Conservation (phyloP, 495 filamentous ascomycete species). For the Aspergillus baeticus region DNA sequence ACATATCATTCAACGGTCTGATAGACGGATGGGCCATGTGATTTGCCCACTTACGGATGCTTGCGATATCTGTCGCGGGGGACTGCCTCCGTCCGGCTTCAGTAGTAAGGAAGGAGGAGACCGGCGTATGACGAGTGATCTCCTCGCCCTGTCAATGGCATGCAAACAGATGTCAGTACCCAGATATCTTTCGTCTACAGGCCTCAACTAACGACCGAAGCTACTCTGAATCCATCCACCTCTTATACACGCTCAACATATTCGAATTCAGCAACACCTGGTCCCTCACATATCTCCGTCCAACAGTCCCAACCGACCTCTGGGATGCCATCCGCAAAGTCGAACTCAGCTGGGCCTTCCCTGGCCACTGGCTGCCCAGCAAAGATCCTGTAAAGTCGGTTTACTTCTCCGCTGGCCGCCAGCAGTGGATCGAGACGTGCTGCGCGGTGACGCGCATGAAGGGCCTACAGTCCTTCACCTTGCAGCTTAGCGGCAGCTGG, state of each 20-base stretch:
- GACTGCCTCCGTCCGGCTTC: constrained; percentile 20
- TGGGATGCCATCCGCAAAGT: constrained; percentile 37
- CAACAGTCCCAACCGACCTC: constrained; percentile 32
- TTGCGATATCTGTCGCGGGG: constrained; percentile 42
- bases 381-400: constrained; percentile 47
- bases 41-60: constrained; percentile 28
- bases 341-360: constrained; percentile 47
- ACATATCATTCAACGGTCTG: constrained; percentile 41
- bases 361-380: constrained; percentile 45
- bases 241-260: constrained; percentile 39
- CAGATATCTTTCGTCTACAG: neutral
- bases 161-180: constrained; percentile 31
- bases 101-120: constrained; percentile 4
- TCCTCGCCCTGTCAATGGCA: constrained; percentile 25
- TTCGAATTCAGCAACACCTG: constrained; percentile 50
- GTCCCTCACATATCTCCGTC: constrained; percentile 43
- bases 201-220: constrained; percentile 16
- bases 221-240: constrained; percentile 38
- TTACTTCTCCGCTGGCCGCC: constrained; percentile 41
- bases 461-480: constrained; percentile 33
- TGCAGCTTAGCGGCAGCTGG: constrained; percentile 39
- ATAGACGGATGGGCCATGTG: constrained; percentile 36
- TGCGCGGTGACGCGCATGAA: constrained; percentile 25
- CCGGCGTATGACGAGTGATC: neutral
- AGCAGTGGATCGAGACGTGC: constrained; percentile 46